Conservation (phyloP, 2,329 filamentous ascomycete species). For the Purpureocillium lavendulum region DNA sequence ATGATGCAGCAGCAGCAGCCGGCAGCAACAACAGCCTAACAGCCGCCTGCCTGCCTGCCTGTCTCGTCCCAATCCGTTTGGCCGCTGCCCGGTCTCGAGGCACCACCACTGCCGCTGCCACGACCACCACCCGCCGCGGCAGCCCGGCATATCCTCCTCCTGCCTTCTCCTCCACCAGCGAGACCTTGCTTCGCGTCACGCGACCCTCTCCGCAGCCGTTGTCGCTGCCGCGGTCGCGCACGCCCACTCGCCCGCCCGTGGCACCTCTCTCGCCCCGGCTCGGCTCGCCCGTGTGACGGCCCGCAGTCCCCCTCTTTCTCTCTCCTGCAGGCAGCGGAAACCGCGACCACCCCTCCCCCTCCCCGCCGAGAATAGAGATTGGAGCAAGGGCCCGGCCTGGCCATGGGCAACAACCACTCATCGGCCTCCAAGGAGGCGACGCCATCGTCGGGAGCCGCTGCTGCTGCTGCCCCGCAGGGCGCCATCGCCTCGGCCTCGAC, state of each 20-base stretch:
- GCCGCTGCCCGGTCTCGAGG: too few species aligned
- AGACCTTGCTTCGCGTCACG: too few species aligned
- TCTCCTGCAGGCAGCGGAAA: constrained; percentile 1
- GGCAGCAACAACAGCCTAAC: constrained; percentile 4
- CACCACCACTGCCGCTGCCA: too few species aligned
- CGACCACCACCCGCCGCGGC: too few species aligned
- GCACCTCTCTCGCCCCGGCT: background rate
- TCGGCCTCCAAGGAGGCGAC: constrained; percentile 27
- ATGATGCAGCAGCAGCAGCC: too few species aligned
- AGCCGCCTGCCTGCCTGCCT: background rate
- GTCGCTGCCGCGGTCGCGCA: background rate
- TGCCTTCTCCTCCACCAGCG: background rate
- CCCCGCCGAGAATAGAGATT: background rate
- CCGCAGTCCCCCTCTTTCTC: background rate
- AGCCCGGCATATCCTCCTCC: background rate
- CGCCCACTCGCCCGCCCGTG: background rate
- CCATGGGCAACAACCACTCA: constrained; percentile 30
- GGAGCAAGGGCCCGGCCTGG: background rate
- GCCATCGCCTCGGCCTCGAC: constrained; percentile 6
- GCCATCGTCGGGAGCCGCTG: constrained; percentile 15
- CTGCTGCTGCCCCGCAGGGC: constrained; percentile 9
- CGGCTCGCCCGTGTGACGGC: background rate
- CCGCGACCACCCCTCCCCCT: background rate
- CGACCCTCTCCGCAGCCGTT: too few species aligned
- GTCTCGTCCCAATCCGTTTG: too few species aligned